These are phyloP conservation scores for Suillus spraguei DNA, from an alignment of 768 basidiomycete species.

Conservation along the genomic window DNA sequence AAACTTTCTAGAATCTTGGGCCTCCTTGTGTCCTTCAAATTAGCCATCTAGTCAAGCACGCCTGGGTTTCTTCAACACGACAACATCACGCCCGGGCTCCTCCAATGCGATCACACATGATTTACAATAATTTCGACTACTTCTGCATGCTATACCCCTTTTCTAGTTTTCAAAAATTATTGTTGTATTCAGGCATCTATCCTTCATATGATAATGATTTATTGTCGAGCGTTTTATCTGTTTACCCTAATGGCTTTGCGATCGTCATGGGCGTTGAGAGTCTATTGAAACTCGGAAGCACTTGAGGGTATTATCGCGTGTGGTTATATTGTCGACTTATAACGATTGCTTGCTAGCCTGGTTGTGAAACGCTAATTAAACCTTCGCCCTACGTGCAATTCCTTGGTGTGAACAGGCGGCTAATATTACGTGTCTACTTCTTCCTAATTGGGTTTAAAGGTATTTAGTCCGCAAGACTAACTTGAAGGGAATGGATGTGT, in stretches of 20 bases:
- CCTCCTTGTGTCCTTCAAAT: constrained; percentile 18
- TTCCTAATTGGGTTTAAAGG: constrained; percentile 16
- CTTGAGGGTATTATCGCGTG: constrained; percentile 11
- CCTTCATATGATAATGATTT: too few species aligned
- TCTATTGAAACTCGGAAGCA: constrained; percentile 18
- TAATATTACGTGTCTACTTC: constrained; percentile 20
- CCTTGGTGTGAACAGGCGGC: constrained; percentile 21
- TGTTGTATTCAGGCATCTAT: neutral
- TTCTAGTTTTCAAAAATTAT: neutral
- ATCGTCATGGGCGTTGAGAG: constrained; percentile 24
- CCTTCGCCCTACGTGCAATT: constrained; percentile 26
- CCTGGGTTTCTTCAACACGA: neutral
- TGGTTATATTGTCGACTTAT: neutral
- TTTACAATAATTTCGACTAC: neutral
- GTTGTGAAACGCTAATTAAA: constrained; percentile 19
- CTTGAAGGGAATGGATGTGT: neutral
- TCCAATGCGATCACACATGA: neutral
- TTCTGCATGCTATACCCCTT: neutral
- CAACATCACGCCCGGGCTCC: neutral
- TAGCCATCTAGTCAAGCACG: constrained; percentile 5
- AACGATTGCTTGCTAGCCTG: constrained; percentile 15
- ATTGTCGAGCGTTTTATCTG: too few species aligned
- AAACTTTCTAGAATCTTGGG: constrained; percentile 23
- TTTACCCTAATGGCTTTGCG: constrained; percentile 26
- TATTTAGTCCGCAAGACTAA: neutral